phyloP scores from a whole-genome alignment of 495 filamentous ascomycete genomes.

The Aspergillus haitiensis region DNA sequence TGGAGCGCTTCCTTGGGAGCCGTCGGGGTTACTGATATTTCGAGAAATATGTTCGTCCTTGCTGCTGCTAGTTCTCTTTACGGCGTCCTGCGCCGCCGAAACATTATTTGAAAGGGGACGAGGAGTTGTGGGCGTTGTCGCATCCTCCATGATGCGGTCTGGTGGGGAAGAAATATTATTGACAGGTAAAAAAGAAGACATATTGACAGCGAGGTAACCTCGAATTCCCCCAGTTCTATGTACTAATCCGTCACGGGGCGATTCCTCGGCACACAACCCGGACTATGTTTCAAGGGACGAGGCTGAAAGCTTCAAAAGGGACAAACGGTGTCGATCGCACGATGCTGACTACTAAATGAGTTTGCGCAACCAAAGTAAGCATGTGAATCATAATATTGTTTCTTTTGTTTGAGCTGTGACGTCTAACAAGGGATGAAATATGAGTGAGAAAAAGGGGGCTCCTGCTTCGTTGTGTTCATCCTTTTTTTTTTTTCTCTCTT shows the following conservation, averaged over 20 bases:
- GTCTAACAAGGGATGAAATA: conserved; percentile 16
- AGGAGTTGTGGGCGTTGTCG: conserved; percentile 62
- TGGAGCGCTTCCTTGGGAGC: conserved; percentile 41
- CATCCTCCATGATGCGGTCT: conserved; percentile 53
- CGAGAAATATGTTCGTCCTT: conserved; percentile 35
- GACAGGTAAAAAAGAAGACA: conserved; percentile 73
- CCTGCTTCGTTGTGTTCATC: conserved; percentile 3
- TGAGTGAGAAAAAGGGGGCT: conserved; percentile 12
- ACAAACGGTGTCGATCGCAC: conserved; percentile 24
- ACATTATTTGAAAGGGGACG: conserved; percentile 52
- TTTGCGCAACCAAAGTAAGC: conserved; percentile 30
- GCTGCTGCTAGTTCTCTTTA: conserved; percentile 28
- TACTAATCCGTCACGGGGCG: conserved; percentile 21
- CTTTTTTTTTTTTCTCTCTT: conserved; percentile 8
- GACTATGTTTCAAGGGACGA: conserved; percentile 15
- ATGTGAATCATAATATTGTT: conserved; percentile 18
- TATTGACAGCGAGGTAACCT: conserved; percentile 27
- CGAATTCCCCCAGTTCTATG: conserved; percentile 25
- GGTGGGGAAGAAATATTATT: conserved; percentile 66
- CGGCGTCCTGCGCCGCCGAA: conserved; percentile 35
- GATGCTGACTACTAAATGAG: conserved; percentile 24
- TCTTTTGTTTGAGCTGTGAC: conserved; percentile 8
- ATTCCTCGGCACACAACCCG: conserved; percentile 20
- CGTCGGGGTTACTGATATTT: conserved; percentile 21
- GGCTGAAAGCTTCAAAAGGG: conserved; percentile 14